A percentile compares a stretch with the other conserved stretches of the same genome.
These are phyloP conservation scores for Spizellomyces sp. DNA, from an alignment of 192 early-diverging fungal species.

Conservation along the genomic window DNA sequence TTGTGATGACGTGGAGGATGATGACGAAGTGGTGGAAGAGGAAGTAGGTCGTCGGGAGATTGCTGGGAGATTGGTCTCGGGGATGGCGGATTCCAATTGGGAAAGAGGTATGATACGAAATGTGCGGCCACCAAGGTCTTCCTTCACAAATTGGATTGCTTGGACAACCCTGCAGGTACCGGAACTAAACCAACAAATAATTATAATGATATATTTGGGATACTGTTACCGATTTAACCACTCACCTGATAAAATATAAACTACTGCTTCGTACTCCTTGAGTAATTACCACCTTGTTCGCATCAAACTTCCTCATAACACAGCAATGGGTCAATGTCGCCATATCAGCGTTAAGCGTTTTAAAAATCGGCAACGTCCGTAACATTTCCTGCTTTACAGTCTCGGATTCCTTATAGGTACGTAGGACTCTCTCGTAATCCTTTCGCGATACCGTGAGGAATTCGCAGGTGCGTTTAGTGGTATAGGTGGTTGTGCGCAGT, in stretches of 20 bases:
- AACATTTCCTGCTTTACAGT: constrained; percentile 21
- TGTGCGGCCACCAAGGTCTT: not conserved
- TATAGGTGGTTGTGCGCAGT: constrained; percentile 18
- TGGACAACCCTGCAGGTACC: constrained; percentile 44
- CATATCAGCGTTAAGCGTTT: constrained; percentile 30
- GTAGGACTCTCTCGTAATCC: constrained; percentile 27
- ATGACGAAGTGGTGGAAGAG: constrained; percentile 2
- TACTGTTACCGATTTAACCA: too few species aligned
- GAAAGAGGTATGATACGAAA: constrained; percentile 24
- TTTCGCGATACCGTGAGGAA: constrained; percentile 31
- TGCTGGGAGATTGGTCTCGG: not conserved
- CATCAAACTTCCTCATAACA: constrained; percentile 25
- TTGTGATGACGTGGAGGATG: not conserved
- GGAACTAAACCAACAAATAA: constrained; percentile 18
- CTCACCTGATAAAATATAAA: constrained; percentile 38
- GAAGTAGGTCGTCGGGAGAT: not conserved
- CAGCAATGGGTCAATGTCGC: constrained; percentile 28
- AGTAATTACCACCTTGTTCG: constrained; percentile 29
- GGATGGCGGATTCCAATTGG: not conserved
- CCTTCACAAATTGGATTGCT: constrained; percentile 34
- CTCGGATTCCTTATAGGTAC: constrained; percentile 31
- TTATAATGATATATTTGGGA: not conserved
- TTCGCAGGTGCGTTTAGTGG: constrained; percentile 37
- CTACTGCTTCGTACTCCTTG: constrained; percentile 33
- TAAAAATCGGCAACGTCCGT: constrained; percentile 27